phyloP scores from a whole-genome alignment of 2,329 filamentous ascomycete genomes.

The Penicillium psychrosexuale region DNA sequence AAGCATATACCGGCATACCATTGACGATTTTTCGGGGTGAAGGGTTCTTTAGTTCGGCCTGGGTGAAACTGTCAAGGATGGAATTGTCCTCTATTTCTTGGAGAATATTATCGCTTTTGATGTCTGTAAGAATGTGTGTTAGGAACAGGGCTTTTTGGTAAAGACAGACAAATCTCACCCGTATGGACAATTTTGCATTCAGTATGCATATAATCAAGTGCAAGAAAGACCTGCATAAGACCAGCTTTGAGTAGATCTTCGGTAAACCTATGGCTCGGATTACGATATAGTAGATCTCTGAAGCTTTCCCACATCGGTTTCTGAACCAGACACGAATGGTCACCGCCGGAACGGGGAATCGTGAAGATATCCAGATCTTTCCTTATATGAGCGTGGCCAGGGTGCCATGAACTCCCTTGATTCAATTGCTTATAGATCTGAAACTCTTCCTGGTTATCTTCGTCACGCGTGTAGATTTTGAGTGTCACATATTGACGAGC shows the following conservation, averaged over 20 bases:
- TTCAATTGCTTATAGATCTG: slow-evolving; percentile 30
- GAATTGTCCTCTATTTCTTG: neutral
- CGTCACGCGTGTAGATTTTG: slow-evolving; percentile 24
- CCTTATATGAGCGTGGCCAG: slow-evolving; percentile 30
- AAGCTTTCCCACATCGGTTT: slow-evolving; percentile 42
- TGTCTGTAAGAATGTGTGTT: neutral
- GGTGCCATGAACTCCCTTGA: slow-evolving; percentile 24
- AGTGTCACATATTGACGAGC: slow-evolving; percentile 24
- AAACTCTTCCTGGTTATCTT: slow-evolving; percentile 21
- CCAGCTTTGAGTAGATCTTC: slow-evolving; percentile 38
- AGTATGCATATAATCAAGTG: slow-evolving; percentile 35
- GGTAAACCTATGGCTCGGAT: slow-evolving; percentile 38
- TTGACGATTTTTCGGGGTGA: slow-evolving; percentile 29
- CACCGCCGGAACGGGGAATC: slow-evolving; percentile 24
- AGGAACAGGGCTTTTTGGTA: neutral
- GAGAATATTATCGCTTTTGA: slow-evolving; percentile 6
- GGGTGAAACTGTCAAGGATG: neutral
- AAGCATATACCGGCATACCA: slow-evolving; percentile 34
- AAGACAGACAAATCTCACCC: neutral
- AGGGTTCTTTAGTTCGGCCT: neutral
- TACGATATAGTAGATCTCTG: slow-evolving; percentile 38
- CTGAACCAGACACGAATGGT: slow-evolving; percentile 32
- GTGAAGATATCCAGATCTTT: slow-evolving; percentile 32
- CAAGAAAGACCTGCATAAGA: slow-evolving; percentile 40
- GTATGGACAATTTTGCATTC: slow-evolving; percentile 41